A percentile compares a stretch with the other conserved stretches of the same genome.
These are phyloP conservation scores for Phaseolus coccineus DNA, from an alignment of 331 rosid genomes.

Conservation along the genomic window DNA sequence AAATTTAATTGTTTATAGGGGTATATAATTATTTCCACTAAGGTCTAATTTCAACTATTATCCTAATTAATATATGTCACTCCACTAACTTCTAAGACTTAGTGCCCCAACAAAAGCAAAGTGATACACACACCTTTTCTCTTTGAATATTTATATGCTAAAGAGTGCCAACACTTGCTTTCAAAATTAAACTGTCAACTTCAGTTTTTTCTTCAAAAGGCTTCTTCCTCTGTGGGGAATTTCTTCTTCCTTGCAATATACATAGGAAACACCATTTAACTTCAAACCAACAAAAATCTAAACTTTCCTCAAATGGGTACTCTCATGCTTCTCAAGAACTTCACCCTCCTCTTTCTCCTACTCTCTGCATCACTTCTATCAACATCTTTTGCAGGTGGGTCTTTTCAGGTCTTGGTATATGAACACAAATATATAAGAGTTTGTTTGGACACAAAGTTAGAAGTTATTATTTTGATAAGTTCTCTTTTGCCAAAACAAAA, in stretches of 20 bases:
- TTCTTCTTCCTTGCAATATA: slow-evolving; percentile 39
- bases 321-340: slow-evolving; percentile 59
- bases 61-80: slow-evolving; percentile 38
- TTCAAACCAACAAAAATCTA: slow-evolving; percentile 36
- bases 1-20: slow-evolving; percentile 41
- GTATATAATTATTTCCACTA: slow-evolving; percentile 58
- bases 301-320: slow-evolving; percentile 45
- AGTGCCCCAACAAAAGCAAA: slow-evolving; percentile 84
- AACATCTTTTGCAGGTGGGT: slow-evolving; percentile 69
- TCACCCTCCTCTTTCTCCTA: slow-evolving; percentile 65
- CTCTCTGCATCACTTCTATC: slow-evolving; percentile 69
- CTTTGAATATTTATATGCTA: slow-evolving; percentile 51
- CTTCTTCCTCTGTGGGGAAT: slow-evolving; percentile 45
- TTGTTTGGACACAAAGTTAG: no score
- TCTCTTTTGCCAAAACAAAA: no score
- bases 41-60: slow-evolving; percentile 43
- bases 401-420: slow-evolving; percentile 41
- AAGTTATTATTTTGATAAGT: no score
- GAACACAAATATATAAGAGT: no score
- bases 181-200: slow-evolving; percentile 51
- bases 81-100: slow-evolving; percentile 72
- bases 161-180: slow-evolving; percentile 44
- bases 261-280: slow-evolving; percentile 43
- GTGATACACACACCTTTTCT: slow-evolving; percentile 63
- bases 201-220: slow-evolving; percentile 44